Conservation (phyloP, 192 early-diverging fungal species). For the Coemansia biformis region DNA sequence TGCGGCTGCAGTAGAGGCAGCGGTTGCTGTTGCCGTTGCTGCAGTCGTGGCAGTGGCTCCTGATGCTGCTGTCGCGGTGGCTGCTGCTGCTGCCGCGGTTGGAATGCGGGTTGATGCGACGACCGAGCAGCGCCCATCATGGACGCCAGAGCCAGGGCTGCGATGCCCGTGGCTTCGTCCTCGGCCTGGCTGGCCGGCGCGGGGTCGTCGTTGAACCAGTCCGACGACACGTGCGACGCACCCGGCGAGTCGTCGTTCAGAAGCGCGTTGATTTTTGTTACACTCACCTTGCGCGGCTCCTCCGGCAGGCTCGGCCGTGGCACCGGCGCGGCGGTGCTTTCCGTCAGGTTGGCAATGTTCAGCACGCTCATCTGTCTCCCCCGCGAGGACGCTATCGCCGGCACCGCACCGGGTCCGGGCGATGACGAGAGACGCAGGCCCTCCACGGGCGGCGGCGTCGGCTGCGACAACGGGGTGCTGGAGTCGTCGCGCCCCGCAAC, state of each 20-base stretch:
- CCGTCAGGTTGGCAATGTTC: slow-evolving; percentile 23
- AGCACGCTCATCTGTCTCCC: neutral
- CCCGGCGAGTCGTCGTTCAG: slow-evolving; percentile 27
- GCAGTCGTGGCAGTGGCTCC: slow-evolving; percentile 1
- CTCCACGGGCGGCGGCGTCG: slow-evolving; percentile 43
- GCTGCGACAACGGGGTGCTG: slow-evolving; percentile 28
- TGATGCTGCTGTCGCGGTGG: neutral
- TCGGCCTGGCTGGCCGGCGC: slow-evolving; percentile 5
- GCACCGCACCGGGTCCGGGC: slow-evolving; percentile 6
- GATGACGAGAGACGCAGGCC: slow-evolving; percentile 43
- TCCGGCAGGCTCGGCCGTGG: neutral
- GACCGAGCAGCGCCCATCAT: slow-evolving; percentile 35
- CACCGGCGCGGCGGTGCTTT: neutral
- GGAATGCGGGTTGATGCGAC: no score
- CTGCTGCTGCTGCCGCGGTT: neutral
- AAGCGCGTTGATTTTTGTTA: slow-evolving; percentile 37
- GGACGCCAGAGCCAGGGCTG: slow-evolving; percentile 42
- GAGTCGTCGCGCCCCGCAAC: slow-evolving; percentile 14
- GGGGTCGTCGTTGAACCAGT: slow-evolving; percentile 17
- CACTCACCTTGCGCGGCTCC: slow-evolving; percentile 23
- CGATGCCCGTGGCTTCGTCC: slow-evolving; percentile 42
- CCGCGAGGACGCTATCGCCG: neutral
- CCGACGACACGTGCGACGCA: neutral
- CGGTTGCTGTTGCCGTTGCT: slow-evolving; percentile 9
- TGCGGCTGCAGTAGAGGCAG: slow-evolving; percentile 4